Evolutionary conservation across 805 yeast species (phyloP), one percentile per base, ranked within the genome.

Genomic region (Pichia paraexigua): DNA sequence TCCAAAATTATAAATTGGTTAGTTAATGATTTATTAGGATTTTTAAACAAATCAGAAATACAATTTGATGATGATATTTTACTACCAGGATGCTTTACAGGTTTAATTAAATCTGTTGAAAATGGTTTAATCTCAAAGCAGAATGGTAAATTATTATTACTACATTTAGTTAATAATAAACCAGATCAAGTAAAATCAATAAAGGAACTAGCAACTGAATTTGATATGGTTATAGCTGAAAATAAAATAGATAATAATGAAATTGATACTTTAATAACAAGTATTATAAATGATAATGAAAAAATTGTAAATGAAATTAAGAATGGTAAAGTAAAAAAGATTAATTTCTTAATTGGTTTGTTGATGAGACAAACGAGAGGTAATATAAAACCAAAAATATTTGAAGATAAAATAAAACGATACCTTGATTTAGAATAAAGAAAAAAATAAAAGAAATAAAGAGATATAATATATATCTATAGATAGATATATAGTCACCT

Each of bases 341-440:
- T 92, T n/a, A 87, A 89, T 60, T 87, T 73, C 60, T 71, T 94
- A 51, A 76, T 94, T 4, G 98, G 97, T 1, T 79, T 79, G 62
- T 95, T 89, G 20, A 88, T 94, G 96, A 80, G 81, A 60, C 70
- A 75, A 50, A 78, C 88, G 2, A 85, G 82, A 57, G 97, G 97
- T 4, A 76, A 70, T 53, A 70, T 77, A 27, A 61, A 65, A 47
- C 62, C 68, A 12, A 52, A 55, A 25, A 51, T 52, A 20, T 60
- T 68, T 37, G 61, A 63, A 49, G 45, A 51, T n/a, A 51, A 50
- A 40, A 50, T 68, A 32, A 62, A 61, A 48, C 46, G 56, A 37
- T 50, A 51, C 41, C 50, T 63, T 30, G 40, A 52, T 18, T 20
- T 43, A 37, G 44, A 49, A n/a, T 24, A 7, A 24, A 5, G 25